These are phyloP conservation scores for Paracorniculantispora psalliotae DNA, from an alignment of 2,329 filamentous ascomycete genomes.

Conservation along the genomic window DNA sequence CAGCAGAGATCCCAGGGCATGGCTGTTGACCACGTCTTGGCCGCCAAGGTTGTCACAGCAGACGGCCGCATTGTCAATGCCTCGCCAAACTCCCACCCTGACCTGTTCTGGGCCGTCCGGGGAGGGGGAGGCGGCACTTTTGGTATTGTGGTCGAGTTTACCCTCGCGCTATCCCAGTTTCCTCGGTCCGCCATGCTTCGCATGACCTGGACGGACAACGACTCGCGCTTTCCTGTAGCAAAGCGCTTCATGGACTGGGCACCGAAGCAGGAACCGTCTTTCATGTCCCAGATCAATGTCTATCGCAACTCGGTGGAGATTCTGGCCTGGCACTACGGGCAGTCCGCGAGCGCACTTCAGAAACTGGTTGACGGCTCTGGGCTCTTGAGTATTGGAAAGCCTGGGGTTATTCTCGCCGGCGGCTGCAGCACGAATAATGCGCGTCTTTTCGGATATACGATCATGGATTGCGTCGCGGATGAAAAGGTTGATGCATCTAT, in stretches of 20 bases:
- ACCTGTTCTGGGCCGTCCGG: constrained; percentile 27
- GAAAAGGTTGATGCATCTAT: constrained; percentile 6
- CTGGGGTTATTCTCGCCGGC: constrained; percentile 11
- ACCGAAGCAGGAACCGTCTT: constrained; percentile 5
- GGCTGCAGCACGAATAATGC: constrained; percentile 16
- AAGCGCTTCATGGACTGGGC: constrained; percentile 16
- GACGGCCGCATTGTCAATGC: constrained; percentile 22
- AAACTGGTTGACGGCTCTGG: constrained; percentile 13
- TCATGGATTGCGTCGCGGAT: constrained; percentile 14
- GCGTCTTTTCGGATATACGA: constrained; percentile 14
- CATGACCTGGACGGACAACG: constrained; percentile 14
- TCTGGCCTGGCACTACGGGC: constrained; percentile 15
- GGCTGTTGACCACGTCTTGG: constrained; percentile 25
- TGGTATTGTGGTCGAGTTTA: constrained; percentile 25
- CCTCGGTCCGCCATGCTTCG: constrained; percentile 17
- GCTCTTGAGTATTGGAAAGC: constrained; percentile 12
- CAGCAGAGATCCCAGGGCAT: constrained; percentile 26
- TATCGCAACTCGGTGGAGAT: constrained; percentile 10
- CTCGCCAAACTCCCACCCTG: constrained; percentile 20
- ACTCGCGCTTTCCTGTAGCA: constrained; percentile 9
- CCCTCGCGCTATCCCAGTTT: constrained; percentile 14
- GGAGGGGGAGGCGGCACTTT: constrained; percentile 28
- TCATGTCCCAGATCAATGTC: constrained; percentile 14
- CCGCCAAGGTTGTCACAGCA: constrained; percentile 25
- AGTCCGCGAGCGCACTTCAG: neutral